These are phyloP conservation scores for Taiozyma sp. DNA, from an alignment of 1,139 yeast genomes.

Conservation along the genomic window DNA sequence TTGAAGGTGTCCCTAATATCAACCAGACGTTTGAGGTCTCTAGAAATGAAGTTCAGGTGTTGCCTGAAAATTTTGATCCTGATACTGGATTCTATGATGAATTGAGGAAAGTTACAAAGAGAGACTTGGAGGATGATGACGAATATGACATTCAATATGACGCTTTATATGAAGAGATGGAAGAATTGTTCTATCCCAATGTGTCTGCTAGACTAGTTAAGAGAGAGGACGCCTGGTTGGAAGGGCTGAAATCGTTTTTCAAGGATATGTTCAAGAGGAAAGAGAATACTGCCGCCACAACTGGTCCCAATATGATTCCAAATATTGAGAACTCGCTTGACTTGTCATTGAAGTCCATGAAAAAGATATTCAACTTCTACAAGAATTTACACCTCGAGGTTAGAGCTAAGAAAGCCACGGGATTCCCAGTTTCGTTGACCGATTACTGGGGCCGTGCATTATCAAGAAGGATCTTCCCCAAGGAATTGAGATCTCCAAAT, in stretches of 20 bases:
- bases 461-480: conserved; percentile 40
- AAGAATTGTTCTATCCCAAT: neutral
- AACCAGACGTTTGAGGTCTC: conserved; percentile 24
- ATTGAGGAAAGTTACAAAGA: conserved; percentile 17
- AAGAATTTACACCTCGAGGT: conserved; percentile 47
- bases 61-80: conserved; percentile 20
- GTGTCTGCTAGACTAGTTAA: neutral
- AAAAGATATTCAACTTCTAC: conserved; percentile 39
- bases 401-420: conserved; percentile 43
- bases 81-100: conserved; percentile 24
- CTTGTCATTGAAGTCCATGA: conserved; percentile 26
- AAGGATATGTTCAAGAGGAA: conserved; percentile 23
- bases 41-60: conserved; percentile 25
- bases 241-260: conserved; percentile 17
- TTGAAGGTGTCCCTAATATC: conserved; percentile 47
- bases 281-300: conserved; percentile 10
- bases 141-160: neutral
- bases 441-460: conserved; percentile 68
- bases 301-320: conserved; percentile 14
- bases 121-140: conserved; percentile 6
- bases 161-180: neutral
- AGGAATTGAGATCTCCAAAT: conserved; percentile 33
- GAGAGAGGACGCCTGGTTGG: conserved; percentile 18
- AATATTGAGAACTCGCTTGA: conserved; percentile 16
- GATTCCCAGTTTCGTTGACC: conserved; percentile 53